phyloP scores from a whole-genome alignment of 805 yeast species.

The Candida nemodendra region DNA sequence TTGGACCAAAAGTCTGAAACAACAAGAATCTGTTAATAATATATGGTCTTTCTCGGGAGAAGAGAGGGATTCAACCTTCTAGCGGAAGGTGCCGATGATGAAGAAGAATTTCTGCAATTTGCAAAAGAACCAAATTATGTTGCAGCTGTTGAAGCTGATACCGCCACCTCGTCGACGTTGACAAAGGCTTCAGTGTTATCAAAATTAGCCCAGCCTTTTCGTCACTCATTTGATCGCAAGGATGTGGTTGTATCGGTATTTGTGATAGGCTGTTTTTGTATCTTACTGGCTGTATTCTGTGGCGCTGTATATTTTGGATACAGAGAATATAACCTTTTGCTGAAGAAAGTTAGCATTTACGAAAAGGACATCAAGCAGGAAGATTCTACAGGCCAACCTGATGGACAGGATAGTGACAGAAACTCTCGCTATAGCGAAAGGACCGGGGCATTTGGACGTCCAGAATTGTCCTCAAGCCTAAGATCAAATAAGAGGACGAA shows the following conservation, averaged over 20 bases:
- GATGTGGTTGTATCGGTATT: constrained; percentile 16
- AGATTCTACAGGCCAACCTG: constrained; percentile 1
- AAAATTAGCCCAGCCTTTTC: constrained; percentile 15
- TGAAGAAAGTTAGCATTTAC: constrained; percentile 14
- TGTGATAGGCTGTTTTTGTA: constrained; percentile 14
- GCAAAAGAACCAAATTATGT: constrained; percentile 6
- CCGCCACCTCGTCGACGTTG: constrained; percentile 10
- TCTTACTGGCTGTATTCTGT: constrained; percentile 13
- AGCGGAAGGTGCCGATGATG: constrained; percentile 7
- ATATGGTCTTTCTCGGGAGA: constrained; percentile 5
- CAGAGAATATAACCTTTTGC: constrained; percentile 15
- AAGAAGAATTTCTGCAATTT: constrained; percentile 13
- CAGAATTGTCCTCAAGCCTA: not conserved
- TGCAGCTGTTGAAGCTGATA: constrained; percentile 4
- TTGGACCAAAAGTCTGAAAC: not conserved
- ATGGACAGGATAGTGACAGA: not conserved
- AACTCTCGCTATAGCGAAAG: not conserved
- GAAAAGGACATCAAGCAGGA: constrained; percentile 8
- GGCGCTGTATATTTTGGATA: constrained; percentile 18
- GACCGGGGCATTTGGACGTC: not conserved
- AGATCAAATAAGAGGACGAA: not conserved
- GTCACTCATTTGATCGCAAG: constrained; percentile 15
- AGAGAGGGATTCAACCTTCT: constrained; percentile 11
- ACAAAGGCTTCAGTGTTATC: constrained; percentile 9
- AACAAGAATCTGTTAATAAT: not conserved